Percentiles rank a stretch among this genome's conserved stretches.
Conservation (phyloP, 257 asterid genomes). For the Paraleonurus japonicus region DNA sequence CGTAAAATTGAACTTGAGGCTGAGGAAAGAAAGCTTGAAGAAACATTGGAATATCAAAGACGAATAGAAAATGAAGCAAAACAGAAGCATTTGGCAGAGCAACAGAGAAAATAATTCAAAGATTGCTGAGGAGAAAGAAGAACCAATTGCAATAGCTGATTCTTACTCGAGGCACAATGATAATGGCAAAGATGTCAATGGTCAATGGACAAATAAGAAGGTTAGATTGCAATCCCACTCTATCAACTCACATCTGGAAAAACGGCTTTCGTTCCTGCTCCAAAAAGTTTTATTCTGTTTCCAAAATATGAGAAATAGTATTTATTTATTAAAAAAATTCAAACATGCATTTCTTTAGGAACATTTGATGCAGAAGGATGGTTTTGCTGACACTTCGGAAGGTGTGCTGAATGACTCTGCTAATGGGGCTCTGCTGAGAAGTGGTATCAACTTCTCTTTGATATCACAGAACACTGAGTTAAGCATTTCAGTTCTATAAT, state of each 20-base stretch:
- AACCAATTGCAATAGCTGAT: conserved; percentile 32
- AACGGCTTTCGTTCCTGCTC: conserved; percentile 17
- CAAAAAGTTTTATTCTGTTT: conserved; percentile 13
- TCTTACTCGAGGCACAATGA: conserved; percentile 27
- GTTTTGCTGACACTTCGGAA: conserved; percentile 29
- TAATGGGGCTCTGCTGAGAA: conserved; percentile 38
- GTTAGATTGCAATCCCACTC: conserved; percentile 29
- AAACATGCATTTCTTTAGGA: conserved; percentile 34
- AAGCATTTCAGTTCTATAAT: background rate
- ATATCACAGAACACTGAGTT: conserved; percentile 2
- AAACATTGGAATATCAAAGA: conserved; percentile 93
- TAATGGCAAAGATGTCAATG: conserved; percentile 40
- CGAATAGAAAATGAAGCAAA: conserved; percentile 95
- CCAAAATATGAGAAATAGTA: background rate
- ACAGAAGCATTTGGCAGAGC: conserved; percentile 83
- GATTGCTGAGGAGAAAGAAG: conserved; percentile 37
- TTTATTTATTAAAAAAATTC: background rate
- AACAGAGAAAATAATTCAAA: conserved; percentile 42
- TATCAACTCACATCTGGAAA: background rate
- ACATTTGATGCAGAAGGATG: conserved; percentile 45
- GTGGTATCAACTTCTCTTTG: conserved; percentile 37
- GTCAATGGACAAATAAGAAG: conserved; percentile 38
- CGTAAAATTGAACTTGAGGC: conserved; percentile 88
- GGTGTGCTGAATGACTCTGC: conserved; percentile 33
- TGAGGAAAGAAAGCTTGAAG: conserved; percentile 98